Percentiles rank a stretch among this genome's conserved stretches.
Conservation (phyloP, 768 basidiomycete genomes). For the Paxillus rubicundulus region DNA sequence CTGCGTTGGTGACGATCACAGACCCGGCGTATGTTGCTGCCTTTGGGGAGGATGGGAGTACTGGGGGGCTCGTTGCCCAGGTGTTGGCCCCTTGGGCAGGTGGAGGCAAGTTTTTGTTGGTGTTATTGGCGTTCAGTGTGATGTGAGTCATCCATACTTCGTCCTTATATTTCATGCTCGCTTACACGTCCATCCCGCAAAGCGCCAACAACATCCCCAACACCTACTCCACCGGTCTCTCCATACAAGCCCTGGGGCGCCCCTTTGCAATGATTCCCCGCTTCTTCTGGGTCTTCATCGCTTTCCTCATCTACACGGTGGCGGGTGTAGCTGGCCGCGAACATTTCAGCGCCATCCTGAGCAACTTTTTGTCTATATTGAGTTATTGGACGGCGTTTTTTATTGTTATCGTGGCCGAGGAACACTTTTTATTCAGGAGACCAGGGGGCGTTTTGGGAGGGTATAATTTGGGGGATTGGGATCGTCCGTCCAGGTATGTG, state of each 20-base stretch:
- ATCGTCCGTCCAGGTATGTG: conserved; percentile 36
- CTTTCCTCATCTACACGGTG: conserved; percentile 39
- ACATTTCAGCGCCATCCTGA: conserved; percentile 43
- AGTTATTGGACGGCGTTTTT: conserved; percentile 50
- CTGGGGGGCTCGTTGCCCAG: conserved; percentile 43
- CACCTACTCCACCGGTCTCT: conserved; percentile 47
- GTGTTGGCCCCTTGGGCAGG: conserved; percentile 45
- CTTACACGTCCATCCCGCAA: neutral
- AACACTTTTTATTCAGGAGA: conserved; percentile 47
- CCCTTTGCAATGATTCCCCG: conserved; percentile 44
- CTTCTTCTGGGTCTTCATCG: conserved; percentile 44
- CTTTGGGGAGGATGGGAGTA: conserved; percentile 36
- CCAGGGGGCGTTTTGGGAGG: conserved; percentile 41
- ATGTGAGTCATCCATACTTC: conserved; percentile 30
- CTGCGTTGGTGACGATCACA: conserved; percentile 42
- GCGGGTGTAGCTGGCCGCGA: conserved; percentile 43
- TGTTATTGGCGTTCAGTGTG: conserved; percentile 42
- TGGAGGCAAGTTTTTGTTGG: conserved; percentile 40
- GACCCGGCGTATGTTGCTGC: conserved; percentile 39
- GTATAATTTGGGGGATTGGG: conserved; percentile 52
- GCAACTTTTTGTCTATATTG: conserved; percentile 42
- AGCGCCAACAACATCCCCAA: conserved; percentile 42
- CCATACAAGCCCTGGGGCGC: conserved; percentile 44
- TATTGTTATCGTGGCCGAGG: conserved; percentile 43
- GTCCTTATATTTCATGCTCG: too few relatives aligned